A percentile compares a stretch with the other conserved stretches of the same genome.
These are phyloP conservation scores for Fagus sylvatica DNA, from an alignment of 306 rosid species.

Conservation along the genomic window DNA sequence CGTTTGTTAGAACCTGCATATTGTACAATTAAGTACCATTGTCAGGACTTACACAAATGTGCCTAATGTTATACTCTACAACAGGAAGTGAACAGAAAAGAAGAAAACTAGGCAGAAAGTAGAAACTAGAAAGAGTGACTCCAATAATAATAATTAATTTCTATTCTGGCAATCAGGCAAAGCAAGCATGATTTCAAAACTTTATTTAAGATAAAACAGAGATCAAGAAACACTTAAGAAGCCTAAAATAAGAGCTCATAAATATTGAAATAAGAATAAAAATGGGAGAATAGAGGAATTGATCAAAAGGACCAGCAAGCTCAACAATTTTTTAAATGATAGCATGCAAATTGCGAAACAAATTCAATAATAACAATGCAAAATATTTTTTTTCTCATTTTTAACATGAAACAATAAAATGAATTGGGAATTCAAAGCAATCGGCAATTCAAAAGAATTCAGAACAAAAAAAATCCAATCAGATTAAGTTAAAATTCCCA, in stretches of 20 bases:
- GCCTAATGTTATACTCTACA: conserved; percentile 3
- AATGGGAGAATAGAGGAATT: not conserved
- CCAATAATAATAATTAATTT: not conserved
- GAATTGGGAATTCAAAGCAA: not conserved
- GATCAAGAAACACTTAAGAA: not conserved
- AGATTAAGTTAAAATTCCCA: not conserved
- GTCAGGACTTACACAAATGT: conserved; percentile 4
- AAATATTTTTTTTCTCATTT: not conserved
- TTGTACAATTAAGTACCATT: conserved; percentile 15
- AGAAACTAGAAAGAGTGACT: not conserved
- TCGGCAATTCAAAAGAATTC: no score
- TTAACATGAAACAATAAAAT: not conserved
- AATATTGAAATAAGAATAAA: not conserved
- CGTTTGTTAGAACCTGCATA: conserved; percentile 89
- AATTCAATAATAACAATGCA: not conserved
- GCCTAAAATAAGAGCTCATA: not conserved
- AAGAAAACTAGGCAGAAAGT: not conserved
- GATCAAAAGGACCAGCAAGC: not conserved
- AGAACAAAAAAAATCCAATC: not conserved
- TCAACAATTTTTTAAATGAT: not conserved
- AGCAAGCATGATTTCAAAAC: not conserved
- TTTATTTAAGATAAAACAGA: not conserved
- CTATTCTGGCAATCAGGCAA: not conserved
- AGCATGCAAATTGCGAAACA: not conserved
- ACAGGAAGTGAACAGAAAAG: conserved; percentile 3